These are phyloP conservation scores for Diacronema lutheri DNA, from an alignment of 78 protist genomes.

Conservation along the genomic window DNA sequence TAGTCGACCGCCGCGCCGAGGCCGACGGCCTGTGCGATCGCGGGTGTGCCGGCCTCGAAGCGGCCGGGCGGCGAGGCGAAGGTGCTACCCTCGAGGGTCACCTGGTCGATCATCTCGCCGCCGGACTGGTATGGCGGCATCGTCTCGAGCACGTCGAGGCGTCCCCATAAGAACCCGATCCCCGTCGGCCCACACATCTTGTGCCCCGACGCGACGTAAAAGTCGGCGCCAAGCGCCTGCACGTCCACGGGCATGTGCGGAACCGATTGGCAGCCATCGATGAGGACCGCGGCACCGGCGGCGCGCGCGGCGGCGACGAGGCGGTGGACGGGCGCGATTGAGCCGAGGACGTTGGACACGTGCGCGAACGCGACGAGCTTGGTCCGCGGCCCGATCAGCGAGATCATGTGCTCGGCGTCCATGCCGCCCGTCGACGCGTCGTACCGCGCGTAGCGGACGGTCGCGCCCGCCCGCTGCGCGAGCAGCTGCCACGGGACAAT, in stretches of 20 bases:
- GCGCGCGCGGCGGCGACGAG: conserved; percentile 4
- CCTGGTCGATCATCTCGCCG: conserved; percentile 58
- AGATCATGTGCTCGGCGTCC: conserved; percentile 2
- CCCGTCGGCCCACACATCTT: conserved; percentile 66
- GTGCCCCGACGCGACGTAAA: conserved; percentile 44
- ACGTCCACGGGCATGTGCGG: conserved; percentile 39
- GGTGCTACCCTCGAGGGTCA: conserved; percentile 34
- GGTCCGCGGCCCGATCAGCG: neutral
- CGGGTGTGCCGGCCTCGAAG: conserved; percentile 60
- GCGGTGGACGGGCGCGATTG: conserved; percentile 4
- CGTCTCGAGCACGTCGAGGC: neutral
- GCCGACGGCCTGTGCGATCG: conserved; percentile 30
- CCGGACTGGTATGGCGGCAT: conserved; percentile 51
- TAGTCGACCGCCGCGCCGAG: conserved; percentile 47
- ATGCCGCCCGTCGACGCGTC: neutral
- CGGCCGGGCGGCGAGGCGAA: conserved; percentile 37
- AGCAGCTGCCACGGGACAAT: conserved; percentile 61
- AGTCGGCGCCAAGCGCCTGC: conserved; percentile 28
- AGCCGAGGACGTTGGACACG: conserved; percentile 50
- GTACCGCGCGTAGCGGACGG: conserved; percentile 7
- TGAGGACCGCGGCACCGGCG: conserved; percentile 17
- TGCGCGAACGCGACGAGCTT: conserved; percentile 44
- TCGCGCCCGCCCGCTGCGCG: neutral
- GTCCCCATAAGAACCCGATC: conserved; percentile 47
- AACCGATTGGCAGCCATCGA: conserved; percentile 56